Evolutionary conservation across 345 rosid species (phyloP), one percentile per base, ranked within the genome.

Genomic region (Passiflora organensis): DNA sequence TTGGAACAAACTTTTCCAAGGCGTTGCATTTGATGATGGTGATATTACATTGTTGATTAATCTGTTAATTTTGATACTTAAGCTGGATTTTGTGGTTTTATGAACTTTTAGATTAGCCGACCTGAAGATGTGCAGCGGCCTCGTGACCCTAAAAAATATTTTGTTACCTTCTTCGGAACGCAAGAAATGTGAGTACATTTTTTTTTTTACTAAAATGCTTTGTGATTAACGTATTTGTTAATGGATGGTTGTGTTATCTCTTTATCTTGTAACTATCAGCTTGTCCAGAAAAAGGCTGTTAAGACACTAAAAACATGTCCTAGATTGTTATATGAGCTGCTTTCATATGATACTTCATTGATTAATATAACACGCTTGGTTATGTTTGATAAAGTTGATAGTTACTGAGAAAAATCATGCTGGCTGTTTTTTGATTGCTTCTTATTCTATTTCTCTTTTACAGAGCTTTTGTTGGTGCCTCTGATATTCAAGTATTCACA

Each of bases 401-500:
- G 34, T 28, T 2, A 28, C 8, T 28, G 5, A 28, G 34, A 3
- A 28, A 28, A 28, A 2, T 28, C 5, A 3, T 28, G 34, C 34
- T 28, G 34, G 34, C 34, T 28, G 34, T 28, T 28, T 28, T 3
- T 28, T 9, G n/a, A 74, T 67, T 28, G 48, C 52, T 62, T 25
- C 17, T 13, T 18, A 48, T 53, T 22, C 25, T 61, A 56, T 57
- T 75, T 37, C 38, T 28, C 48, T 39, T 25, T 32, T 67, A 71
- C 94, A 93, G 97, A 67, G 97, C 78, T 66, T 93, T 84, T 76
- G 86, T 93, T 72, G 73, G 87, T 6, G 84, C 95, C 20, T 74
- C 69, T 51, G 91, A 93, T 77, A 86, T 89, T 56, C 89, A 86
- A 73, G 77, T 70, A 20, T 89, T 93, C 67, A 89, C 84, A 58